Percentiles rank a stretch among this genome's conserved stretches.
These are phyloP conservation scores for Wickerhamomyces canadensis DNA, from an alignment of 805 yeast species.

Conservation along the genomic window DNA sequence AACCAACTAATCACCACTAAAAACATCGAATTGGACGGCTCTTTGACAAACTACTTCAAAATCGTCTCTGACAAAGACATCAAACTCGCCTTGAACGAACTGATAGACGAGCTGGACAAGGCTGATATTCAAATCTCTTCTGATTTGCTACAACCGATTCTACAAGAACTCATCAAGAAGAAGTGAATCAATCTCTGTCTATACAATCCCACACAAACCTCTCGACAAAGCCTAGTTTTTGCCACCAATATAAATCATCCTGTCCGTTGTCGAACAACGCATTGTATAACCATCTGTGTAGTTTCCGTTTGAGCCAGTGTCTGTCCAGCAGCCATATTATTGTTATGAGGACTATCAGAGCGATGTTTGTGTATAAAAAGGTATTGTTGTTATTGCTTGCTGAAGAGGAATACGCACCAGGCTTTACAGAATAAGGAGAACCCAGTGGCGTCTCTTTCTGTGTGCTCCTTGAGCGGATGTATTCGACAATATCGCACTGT, in stretches of 20 bases:
- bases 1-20: slow-evolving; percentile 6
- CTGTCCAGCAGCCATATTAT: background rate
- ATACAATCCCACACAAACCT: slow-evolving; percentile 1
- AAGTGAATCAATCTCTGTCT: background rate
- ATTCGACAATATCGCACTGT: too few species aligned
- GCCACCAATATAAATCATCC: slow-evolving; percentile 9
- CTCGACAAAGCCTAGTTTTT: background rate
- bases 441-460: too few species aligned
- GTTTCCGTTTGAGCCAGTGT: background rate
- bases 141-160: slow-evolving; percentile 10
- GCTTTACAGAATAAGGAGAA: too few species aligned
- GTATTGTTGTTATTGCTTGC: too few species aligned
- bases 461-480: too few species aligned
- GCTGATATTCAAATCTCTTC: slow-evolving; percentile 11
- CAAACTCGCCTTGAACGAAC: slow-evolving; percentile 10
- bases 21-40: slow-evolving; percentile 7
- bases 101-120: slow-evolving; percentile 12
- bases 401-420: background rate
- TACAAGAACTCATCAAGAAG: slow-evolving; percentile 9
- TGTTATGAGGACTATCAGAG: too few species aligned
- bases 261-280: background rate
- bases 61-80: slow-evolving; percentile 9
- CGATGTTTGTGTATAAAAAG: too few species aligned
- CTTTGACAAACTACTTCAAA: slow-evolving; percentile 6
- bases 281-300: background rate